These are phyloP conservation scores for Rhodotorula toruloides DNA, from an alignment of 768 basidiomycete genomes.

Conservation along the genomic window DNA sequence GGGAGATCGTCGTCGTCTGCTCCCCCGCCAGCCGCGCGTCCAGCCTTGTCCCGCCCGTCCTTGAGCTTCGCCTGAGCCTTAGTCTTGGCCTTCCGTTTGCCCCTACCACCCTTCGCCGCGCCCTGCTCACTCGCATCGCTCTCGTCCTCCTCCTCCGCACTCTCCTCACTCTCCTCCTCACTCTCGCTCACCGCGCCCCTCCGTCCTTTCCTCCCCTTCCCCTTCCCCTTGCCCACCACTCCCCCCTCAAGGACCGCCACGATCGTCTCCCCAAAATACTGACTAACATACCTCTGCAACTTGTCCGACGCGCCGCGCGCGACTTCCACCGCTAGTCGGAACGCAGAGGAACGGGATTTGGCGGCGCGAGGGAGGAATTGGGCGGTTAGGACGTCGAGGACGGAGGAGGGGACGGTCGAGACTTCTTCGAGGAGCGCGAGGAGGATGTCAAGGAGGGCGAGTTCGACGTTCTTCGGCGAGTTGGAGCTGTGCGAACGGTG, in stretches of 20 bases:
- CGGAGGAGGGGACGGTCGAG: constrained; percentile 65
- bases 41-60: background rate
- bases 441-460: constrained; percentile 83
- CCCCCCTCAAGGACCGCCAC: constrained; percentile 48
- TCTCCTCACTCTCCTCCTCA: background rate
- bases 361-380: constrained; percentile 66
- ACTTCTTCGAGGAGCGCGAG: constrained; percentile 84
- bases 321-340: constrained; percentile 75
- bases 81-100: constrained; percentile 3
- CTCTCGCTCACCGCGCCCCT: constrained; percentile 1
- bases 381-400: constrained; percentile 71
- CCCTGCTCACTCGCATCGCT: constrained; percentile 54
- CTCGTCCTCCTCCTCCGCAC: constrained; percentile 21
- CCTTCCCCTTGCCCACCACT: constrained; percentile 46
- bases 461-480: constrained; percentile 72
- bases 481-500: constrained; percentile 52
- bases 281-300: constrained; percentile 78
- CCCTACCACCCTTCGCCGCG: constrained; percentile 35
- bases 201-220: constrained; percentile 2
- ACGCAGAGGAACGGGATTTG: constrained; percentile 50
- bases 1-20: constrained; percentile 6
- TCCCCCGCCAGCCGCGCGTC: background rate
- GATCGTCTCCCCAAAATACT: constrained; percentile 87
- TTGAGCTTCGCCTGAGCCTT: background rate
- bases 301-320: constrained; percentile 79